These are phyloP conservation scores for Crotalaria pallida DNA, from an alignment of 306 rosid genomes.

Conservation along the genomic window DNA sequence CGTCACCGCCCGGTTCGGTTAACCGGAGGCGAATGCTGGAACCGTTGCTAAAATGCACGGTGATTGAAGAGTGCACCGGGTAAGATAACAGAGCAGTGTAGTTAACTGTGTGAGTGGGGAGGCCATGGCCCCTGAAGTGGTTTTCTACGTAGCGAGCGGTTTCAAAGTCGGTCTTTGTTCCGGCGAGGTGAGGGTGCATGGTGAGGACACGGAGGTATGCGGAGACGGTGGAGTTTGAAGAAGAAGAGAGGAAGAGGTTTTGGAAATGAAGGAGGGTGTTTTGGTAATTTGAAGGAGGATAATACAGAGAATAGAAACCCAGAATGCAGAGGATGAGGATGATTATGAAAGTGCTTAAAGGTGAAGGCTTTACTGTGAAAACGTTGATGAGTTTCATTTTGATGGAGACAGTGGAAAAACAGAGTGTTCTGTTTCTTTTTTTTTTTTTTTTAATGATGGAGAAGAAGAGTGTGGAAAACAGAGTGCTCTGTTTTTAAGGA, in stretches of 20 bases:
- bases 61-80: conserved; percentile 57
- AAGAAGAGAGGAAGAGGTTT: conserved; percentile 51
- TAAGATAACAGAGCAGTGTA: conserved; percentile 69
- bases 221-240: conserved; percentile 63
- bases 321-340: conserved; percentile 49
- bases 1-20: conserved; percentile 21
- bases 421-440: background rate
- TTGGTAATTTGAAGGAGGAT: conserved; percentile 26
- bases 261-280: conserved; percentile 30
- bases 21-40: conserved; percentile 24
- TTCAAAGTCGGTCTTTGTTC: conserved; percentile 51
- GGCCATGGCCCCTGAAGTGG: conserved; percentile 46
- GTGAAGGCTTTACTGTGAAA: conserved; percentile 41
- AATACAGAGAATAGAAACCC: conserved; percentile 48
- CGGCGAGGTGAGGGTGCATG: conserved; percentile 85
- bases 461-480: too few relatives aligned
- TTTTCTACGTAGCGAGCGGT: conserved; percentile 38
- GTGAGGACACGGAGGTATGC: conserved; percentile 77
- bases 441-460: background rate
- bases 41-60: conserved; percentile 49
- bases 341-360: conserved; percentile 28
- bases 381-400: conserved; percentile 42
- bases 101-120: conserved; percentile 39
- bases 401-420: background rate
- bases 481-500: too few relatives aligned